These are phyloP conservation scores for Fusarium foetens DNA, from an alignment of 2,329 filamentous ascomycete genomes.

Conservation along the genomic window DNA sequence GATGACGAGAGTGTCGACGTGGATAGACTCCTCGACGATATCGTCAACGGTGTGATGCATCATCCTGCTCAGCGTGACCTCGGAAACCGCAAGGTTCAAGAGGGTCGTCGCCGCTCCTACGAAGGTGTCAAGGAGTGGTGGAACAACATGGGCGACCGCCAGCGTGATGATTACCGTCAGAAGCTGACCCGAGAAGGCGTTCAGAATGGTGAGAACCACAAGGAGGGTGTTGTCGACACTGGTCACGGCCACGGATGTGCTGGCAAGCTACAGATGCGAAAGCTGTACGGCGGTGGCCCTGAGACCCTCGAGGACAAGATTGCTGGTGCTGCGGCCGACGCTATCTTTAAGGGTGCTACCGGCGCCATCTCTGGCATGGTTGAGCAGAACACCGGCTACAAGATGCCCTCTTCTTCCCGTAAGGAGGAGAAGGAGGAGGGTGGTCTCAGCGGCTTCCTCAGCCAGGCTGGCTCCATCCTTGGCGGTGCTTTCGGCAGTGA, in stretches of 20 bases:
- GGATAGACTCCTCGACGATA: constrained; percentile 75
- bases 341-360: constrained; percentile 67
- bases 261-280: constrained; percentile 82
- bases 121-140: constrained; percentile 86
- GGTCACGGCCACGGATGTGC: constrained; percentile 87
- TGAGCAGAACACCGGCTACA: constrained; percentile 57
- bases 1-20: constrained; percentile 79
- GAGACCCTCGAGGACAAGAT: constrained; percentile 66
- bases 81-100: constrained; percentile 74
- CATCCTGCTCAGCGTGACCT: constrained; percentile 82
- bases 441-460: constrained; percentile 75
- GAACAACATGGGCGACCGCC: constrained; percentile 69
- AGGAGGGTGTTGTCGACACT: constrained; percentile 82
- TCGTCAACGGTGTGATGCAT: constrained; percentile 85
- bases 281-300: constrained; percentile 62
- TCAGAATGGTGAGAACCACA: constrained; percentile 82
- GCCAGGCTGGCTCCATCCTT: constrained; percentile 74
- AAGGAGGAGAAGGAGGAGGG: constrained; percentile 66
- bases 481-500: constrained; percentile 67
- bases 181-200: constrained; percentile 85
- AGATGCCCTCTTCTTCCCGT: constrained; percentile 49
- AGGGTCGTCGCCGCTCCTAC: constrained; percentile 83
- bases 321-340: constrained; percentile 64
- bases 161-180: constrained; percentile 73
- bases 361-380: constrained; percentile 61